Evolutionary conservation across 495 filamentous ascomycete genomes (phyloP).

Genomic region (Evansstolkia leycettana): DNA sequence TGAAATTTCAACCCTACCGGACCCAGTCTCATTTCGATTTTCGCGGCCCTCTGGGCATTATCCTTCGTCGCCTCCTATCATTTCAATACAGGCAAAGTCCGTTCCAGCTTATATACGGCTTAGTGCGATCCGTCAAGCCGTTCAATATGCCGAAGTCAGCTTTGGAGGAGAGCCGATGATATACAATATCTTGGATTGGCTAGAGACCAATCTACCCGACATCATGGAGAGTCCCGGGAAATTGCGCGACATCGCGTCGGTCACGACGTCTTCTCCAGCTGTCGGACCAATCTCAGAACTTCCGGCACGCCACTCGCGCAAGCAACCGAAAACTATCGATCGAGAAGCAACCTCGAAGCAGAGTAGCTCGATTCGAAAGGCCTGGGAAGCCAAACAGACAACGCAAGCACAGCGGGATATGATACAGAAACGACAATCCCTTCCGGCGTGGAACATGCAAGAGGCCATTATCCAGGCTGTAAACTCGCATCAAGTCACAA

Average conservation of each 20-base stretch:
- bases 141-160: slow-evolving; percentile 52
- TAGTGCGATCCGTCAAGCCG: slow-evolving; percentile 68
- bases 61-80: slow-evolving; percentile 60
- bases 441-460: slow-evolving; percentile 82
- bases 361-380: slow-evolving; percentile 31
- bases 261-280: slow-evolving; percentile 19
- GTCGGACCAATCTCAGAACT: slow-evolving; percentile 12
- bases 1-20: slow-evolving; percentile 24
- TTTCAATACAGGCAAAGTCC: slow-evolving; percentile 48
- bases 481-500: slow-evolving; percentile 68
- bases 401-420: slow-evolving; percentile 54
- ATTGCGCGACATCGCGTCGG: slow-evolving; percentile 69
- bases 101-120: slow-evolving; percentile 91
- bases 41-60: slow-evolving; percentile 48
- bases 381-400: slow-evolving; percentile 44
- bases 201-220: slow-evolving; percentile 61
- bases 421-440: slow-evolving; percentile 49
- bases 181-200: slow-evolving; percentile 80
- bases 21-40: slow-evolving; percentile 33
- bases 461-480: slow-evolving; percentile 65
- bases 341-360: slow-evolving; percentile 21
- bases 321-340: slow-evolving; percentile 25
- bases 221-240: slow-evolving; percentile 75
- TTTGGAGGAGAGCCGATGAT: slow-evolving; percentile 77
- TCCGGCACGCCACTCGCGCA: slow-evolving; percentile 40